phyloP scores from a whole-genome alignment of 169 alveolate genomes.

The Sarcocystis neurona region DNA sequence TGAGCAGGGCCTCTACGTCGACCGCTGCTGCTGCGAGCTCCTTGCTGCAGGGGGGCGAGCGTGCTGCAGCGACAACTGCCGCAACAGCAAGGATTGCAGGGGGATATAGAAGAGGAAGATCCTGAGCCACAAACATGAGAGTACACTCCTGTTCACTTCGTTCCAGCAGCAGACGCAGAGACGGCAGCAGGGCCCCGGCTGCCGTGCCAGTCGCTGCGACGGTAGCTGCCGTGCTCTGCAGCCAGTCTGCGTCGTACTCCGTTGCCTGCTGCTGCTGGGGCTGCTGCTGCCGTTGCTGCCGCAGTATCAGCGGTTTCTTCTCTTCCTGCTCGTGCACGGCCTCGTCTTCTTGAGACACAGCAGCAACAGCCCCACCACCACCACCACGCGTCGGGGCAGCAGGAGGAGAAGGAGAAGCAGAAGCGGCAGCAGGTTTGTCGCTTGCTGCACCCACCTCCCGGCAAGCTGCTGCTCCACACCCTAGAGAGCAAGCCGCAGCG shows the following conservation, averaged over 20 bases:
- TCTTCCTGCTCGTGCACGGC: neutral
- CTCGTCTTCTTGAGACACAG: neutral
- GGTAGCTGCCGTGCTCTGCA: neutral
- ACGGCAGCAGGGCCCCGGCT: neutral
- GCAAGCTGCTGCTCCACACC: neutral
- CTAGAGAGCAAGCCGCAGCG: neutral
- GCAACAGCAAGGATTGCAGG: conserved; percentile 35
- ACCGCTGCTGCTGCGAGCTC: neutral
- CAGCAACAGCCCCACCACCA: neutral
- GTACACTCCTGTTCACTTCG: conserved; percentile 9
- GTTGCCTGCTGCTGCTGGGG: neutral
- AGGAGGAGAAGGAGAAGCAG: neutral
- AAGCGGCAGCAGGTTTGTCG: neutral
- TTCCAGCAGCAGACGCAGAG: conserved; percentile 27
- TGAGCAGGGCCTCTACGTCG: neutral
- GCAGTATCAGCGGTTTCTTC: neutral
- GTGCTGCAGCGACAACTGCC: neutral
- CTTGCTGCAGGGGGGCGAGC: neutral
- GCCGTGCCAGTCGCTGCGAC: neutral
- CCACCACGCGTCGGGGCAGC: neutral
- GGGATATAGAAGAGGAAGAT: conserved; percentile 31
- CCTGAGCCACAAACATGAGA: conserved; percentile 27
- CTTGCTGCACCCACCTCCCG: neutral
- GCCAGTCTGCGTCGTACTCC: neutral
- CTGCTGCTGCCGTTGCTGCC: neutral